These are phyloP conservation scores for Suillus cothurnatus DNA, from an alignment of 768 basidiomycete genomes.

Conservation along the genomic window DNA sequence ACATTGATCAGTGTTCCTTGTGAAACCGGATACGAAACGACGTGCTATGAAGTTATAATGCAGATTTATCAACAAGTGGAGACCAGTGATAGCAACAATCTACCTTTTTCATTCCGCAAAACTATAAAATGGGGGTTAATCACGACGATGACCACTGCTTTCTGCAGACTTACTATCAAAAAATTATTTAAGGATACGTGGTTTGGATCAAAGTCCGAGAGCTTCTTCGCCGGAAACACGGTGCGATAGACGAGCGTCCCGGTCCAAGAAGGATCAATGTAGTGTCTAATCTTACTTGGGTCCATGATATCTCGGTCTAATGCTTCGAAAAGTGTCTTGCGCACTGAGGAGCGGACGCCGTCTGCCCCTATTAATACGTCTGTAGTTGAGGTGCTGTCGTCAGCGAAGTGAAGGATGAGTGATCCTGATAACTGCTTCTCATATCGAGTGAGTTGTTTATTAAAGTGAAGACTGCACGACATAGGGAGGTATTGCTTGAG, in stretches of 20 bases:
- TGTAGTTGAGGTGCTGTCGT: conserved; percentile 36
- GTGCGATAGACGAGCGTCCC: conserved; percentile 42
- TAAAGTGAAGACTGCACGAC: conserved; percentile 23
- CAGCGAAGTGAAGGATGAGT: conserved; percentile 28
- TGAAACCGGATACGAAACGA: conserved; percentile 40
- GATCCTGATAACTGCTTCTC: conserved; percentile 3
- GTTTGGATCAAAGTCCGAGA: conserved; percentile 24
- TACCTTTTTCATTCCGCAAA: background rate
- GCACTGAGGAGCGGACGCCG: conserved; percentile 33
- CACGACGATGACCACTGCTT: background rate
- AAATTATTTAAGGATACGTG: conserved; percentile 17
- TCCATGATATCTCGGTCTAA: conserved; percentile 23
- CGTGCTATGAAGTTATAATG: conserved; percentile 29
- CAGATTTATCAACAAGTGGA: background rate
- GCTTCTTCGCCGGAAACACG: conserved; percentile 32
- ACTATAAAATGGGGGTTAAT: conserved; percentile 10
- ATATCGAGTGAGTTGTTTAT: conserved; percentile 35
- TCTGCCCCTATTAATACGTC: conserved; percentile 46
- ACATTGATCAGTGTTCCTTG: conserved; percentile 36
- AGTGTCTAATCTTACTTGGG: conserved; percentile 9
- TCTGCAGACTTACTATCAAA: conserved; percentile 18
- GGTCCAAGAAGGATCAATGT: conserved; percentile 36
- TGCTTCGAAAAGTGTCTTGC: conserved; percentile 21
- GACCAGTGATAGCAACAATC: background rate
- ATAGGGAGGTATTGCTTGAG: conserved; percentile 24